Percentiles rank a stretch among this genome's conserved stretches.
Evolutionary conservation across 345 rosid genomes (phyloP).

Genomic region (Rubroshorea leprosula): DNA sequence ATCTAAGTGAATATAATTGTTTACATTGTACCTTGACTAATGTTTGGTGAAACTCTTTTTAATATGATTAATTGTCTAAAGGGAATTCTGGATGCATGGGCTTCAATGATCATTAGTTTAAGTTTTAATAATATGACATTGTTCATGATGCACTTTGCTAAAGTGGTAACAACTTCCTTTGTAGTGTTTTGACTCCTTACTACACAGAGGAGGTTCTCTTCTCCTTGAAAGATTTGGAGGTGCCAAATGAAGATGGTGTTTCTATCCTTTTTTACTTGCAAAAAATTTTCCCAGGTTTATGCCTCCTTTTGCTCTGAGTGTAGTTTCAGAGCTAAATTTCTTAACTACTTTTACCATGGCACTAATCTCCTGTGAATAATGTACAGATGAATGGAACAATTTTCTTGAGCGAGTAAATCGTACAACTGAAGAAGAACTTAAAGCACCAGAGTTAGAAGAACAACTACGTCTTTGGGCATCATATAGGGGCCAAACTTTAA

Average conservation of each 20-base stretch:
- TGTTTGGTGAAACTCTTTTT: neutral
- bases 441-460: slow-evolving; percentile 58
- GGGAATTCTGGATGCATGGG: neutral
- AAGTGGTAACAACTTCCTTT: slow-evolving; percentile 13
- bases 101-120: neutral
- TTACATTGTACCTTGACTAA: neutral
- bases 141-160: slow-evolving; percentile 7
- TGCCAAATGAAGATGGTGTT: slow-evolving; percentile 92
- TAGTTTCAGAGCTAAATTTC: neutral
- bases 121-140: neutral
- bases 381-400: slow-evolving; percentile 91
- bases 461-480: slow-evolving; percentile 96
- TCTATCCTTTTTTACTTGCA: slow-evolving; percentile 92
- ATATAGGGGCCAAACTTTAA: slow-evolving; percentile 92
- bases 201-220: slow-evolving; percentile 90
- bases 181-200: slow-evolving; percentile 93
- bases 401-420: slow-evolving; percentile 74
- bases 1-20: neutral
- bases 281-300: slow-evolving; percentile 90
- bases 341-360: slow-evolving; percentile 9
- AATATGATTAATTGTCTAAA: neutral
- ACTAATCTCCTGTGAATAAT: slow-evolving; percentile 13
- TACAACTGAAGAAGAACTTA: slow-evolving; percentile 64
- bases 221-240: slow-evolving; percentile 67
- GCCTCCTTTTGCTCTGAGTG: neutral